Evolutionary conservation across 2,329 filamentous ascomycete genomes (phyloP).

Genomic region (Pseudocercospora crystallina): DNA sequence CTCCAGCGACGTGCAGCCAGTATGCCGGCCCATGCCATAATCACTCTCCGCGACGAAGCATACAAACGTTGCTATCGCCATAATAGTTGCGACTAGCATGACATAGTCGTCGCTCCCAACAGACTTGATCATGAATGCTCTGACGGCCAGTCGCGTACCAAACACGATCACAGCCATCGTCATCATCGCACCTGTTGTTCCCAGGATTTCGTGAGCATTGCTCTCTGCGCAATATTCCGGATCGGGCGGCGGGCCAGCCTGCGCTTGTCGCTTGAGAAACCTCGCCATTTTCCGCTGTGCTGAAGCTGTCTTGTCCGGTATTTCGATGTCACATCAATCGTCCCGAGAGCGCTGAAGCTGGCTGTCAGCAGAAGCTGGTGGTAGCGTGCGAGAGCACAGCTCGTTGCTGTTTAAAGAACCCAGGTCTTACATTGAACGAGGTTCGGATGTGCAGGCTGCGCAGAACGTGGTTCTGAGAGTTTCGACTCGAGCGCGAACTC

Average conservation of each 20-base stretch:
- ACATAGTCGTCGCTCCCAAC: conserved; percentile 52
- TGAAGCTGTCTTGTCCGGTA: too few relatives aligned
- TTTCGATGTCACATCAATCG: too few relatives aligned
- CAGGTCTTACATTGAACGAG: too few relatives aligned
- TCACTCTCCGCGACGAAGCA: conserved; percentile 48
- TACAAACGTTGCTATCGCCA: conserved; percentile 33
- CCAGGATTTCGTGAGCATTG: conserved; percentile 26
- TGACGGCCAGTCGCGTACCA: conserved; percentile 36
- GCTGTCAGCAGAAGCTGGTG: too few relatives aligned
- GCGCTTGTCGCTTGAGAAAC: conserved; percentile 6
- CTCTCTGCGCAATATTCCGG: conserved; percentile 27
- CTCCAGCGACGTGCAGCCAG: conserved; percentile 12
- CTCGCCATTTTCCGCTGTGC: background rate
- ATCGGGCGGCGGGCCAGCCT: conserved; percentile 11
- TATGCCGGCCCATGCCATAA: conserved; percentile 51
- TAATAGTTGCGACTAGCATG: conserved; percentile 45
- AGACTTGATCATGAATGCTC: conserved; percentile 48
- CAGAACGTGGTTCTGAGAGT: too few relatives aligned
- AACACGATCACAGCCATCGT: conserved; percentile 22
- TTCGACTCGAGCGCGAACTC: too few relatives aligned
- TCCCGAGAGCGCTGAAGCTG: too few relatives aligned
- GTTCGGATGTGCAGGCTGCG: too few relatives aligned
- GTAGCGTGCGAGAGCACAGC: too few relatives aligned
- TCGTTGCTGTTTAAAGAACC: too few relatives aligned
- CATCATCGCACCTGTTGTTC: conserved; percentile 25